These are phyloP conservation scores for Hymenotorrendiella dingleyae DNA, from an alignment of 2,329 filamentous ascomycete species.

Conservation along the genomic window DNA sequence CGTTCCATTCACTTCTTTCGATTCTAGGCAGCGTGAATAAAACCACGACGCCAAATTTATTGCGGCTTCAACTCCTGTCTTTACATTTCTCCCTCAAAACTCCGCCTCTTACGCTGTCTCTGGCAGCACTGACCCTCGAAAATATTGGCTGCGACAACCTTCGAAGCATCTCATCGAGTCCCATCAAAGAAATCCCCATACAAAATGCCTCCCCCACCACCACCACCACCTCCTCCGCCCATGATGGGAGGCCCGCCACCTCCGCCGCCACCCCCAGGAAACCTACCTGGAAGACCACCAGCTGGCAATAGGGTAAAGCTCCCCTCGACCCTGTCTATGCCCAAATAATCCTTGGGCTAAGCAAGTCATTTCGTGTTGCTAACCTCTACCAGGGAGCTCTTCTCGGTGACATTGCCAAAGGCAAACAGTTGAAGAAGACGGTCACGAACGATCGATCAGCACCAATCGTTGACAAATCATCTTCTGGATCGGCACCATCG, in stretches of 20 bases:
- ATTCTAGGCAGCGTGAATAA: background rate
- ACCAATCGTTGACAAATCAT: constrained; percentile 56
- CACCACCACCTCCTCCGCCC: constrained; percentile 60
- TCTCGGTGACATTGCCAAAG: constrained; percentile 81
- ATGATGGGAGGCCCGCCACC: constrained; percentile 51
- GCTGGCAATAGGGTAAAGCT: constrained; percentile 57
- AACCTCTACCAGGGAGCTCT: constrained; percentile 63
- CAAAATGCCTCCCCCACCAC: constrained; percentile 45
- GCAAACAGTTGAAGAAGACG: constrained; percentile 72
- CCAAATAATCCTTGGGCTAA: constrained; percentile 16
- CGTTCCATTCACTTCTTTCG: too few species aligned
- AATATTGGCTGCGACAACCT: background rate
- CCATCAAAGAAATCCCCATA: background rate
- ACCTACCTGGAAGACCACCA: constrained; percentile 51
- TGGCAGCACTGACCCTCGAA: background rate
- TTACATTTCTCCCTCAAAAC: too few species aligned
- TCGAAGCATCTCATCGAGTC: background rate
- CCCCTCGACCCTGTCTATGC: constrained; percentile 17
- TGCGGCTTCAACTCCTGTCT: too few species aligned
- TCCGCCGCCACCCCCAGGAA: constrained; percentile 58
- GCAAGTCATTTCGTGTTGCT: constrained; percentile 22
- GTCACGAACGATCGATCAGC: constrained; percentile 91
- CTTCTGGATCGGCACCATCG: constrained; percentile 50
- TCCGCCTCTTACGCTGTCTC: too few species aligned
- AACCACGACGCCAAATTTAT: too few species aligned